Percentiles rank a stretch among this genome's conserved stretches.
Evolutionary conservation across 805 yeast genomes (phyloP).

Genomic region (Candida nemodendra): DNA sequence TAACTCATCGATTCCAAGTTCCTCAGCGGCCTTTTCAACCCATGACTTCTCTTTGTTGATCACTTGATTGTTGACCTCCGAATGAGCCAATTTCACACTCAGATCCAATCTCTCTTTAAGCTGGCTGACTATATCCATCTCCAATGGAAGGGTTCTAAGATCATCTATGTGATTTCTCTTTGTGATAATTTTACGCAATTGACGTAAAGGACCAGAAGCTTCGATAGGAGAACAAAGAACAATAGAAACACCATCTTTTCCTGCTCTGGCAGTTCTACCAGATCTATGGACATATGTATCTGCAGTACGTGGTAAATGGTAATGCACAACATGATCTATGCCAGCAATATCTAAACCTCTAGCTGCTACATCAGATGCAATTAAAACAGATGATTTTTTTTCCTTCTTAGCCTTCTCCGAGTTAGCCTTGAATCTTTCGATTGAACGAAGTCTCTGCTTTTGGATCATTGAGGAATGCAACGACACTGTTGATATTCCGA

Average conservation of each 20-base stretch:
- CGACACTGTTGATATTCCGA: constrained; percentile 67
- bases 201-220: constrained; percentile 81
- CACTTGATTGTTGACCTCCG: constrained; percentile 53
- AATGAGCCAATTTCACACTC: constrained; percentile 75
- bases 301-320: constrained; percentile 91
- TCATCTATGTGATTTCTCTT: constrained; percentile 43
- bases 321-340: constrained; percentile 92
- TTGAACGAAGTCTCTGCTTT: constrained; percentile 80
- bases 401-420: constrained; percentile 34
- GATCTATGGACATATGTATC: constrained; percentile 94
- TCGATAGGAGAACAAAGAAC: constrained; percentile 93
- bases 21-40: constrained; percentile 90
- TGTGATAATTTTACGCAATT: constrained; percentile 57
- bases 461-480: constrained; percentile 95
- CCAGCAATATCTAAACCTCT: constrained; percentile 92
- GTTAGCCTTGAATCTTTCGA: constrained; percentile 73
- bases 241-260: constrained; percentile 89
- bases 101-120: constrained; percentile 64
- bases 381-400: constrained; percentile 60
- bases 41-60: constrained; percentile 70
- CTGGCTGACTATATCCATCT: constrained; percentile 68
- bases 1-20: constrained; percentile 75
- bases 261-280: constrained; percentile 98
- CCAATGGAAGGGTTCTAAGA: constrained; percentile 72
- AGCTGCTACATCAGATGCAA: constrained; percentile 98